phyloP scores from a whole-genome alignment of 352 stramenopile species.

The Phytophthora pisi region DNA sequence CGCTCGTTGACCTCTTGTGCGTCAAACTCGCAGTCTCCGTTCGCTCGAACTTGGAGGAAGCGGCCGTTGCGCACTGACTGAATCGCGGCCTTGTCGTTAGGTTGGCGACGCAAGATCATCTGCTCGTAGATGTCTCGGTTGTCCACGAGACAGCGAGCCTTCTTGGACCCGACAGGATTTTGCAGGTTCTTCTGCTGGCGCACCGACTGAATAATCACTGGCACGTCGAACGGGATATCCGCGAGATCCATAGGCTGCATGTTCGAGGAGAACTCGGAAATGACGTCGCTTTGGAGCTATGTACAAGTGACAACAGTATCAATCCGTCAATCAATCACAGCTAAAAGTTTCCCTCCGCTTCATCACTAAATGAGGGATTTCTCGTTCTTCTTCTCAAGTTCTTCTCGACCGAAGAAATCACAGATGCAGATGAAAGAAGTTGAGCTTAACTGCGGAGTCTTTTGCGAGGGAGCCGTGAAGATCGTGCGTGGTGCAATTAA shows the following conservation, averaged over 20 bases:
- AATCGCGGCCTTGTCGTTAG: background rate
- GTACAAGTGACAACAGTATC: too few relatives aligned
- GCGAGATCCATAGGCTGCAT: constrained; percentile 11
- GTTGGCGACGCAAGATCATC: background rate
- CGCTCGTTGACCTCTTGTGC: background rate
- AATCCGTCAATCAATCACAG: too few relatives aligned
- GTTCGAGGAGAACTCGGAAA: background rate
- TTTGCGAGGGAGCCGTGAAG: too few relatives aligned
- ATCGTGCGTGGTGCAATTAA: too few relatives aligned
- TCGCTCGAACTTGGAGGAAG: background rate
- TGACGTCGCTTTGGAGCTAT: too few relatives aligned
- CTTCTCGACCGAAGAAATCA: too few relatives aligned
- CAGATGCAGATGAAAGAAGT: too few relatives aligned
- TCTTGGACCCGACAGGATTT: constrained; percentile 20
- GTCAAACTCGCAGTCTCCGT: background rate
- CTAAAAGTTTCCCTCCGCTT: too few relatives aligned
- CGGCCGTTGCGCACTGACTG: background rate
- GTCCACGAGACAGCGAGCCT: constrained; percentile 7
- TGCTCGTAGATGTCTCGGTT: constrained; percentile 1
- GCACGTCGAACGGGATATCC: constrained; percentile 24
- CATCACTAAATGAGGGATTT: too few relatives aligned
- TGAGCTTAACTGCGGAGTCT: too few relatives aligned
- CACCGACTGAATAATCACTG: constrained; percentile 22
- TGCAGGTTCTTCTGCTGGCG: constrained; percentile 18
- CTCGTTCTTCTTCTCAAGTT: too few relatives aligned